Conservation (phyloP, 2,329 filamentous ascomycete genomes). For the Byssothecium circinans region DNA sequence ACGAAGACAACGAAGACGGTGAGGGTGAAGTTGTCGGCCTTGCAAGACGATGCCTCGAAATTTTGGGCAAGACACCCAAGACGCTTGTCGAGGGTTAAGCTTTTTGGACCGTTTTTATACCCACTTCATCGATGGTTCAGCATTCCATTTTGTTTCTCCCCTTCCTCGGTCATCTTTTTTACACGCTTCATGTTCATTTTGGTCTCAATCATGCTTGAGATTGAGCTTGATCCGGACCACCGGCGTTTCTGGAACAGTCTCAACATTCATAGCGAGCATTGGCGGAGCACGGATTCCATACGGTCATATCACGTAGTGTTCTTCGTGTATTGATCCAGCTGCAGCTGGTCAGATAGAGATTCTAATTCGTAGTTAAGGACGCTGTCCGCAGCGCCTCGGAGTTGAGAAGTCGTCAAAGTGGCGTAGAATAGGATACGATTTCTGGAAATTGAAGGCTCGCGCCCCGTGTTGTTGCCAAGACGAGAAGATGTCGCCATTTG, state of each 20-base stretch:
- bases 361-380: constrained; percentile 6
- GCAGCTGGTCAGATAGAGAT: constrained; percentile 17
- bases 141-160: constrained; percentile 21
- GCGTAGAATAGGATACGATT: constrained; percentile 16
- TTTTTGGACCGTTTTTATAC: constrained; percentile 22
- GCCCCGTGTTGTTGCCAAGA: too few species aligned
- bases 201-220: constrained; percentile 21
- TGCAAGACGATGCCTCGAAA: constrained; percentile 84
- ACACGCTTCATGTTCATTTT: constrained; percentile 26
- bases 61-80: constrained; percentile 78
- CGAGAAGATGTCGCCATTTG: too few species aligned
- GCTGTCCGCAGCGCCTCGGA: background rate
- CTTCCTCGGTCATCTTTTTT: constrained; percentile 27
- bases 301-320: constrained; percentile 36
- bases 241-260: constrained; percentile 36
- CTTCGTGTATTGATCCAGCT: constrained; percentile 6
- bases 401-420: constrained; percentile 7
- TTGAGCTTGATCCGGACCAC: constrained; percentile 23
- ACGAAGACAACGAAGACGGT: constrained; percentile 84
- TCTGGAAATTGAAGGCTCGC: constrained; percentile 2
- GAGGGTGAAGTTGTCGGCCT: constrained; percentile 91
- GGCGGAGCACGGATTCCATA: constrained; percentile 36
- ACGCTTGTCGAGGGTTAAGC: constrained; percentile 75
- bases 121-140: constrained; percentile 25
- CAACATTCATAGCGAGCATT: constrained; percentile 46